These are phyloP conservation scores for Escovopsis sp. DNA, from an alignment of 2,329 filamentous ascomycete species.

Conservation along the genomic window DNA sequence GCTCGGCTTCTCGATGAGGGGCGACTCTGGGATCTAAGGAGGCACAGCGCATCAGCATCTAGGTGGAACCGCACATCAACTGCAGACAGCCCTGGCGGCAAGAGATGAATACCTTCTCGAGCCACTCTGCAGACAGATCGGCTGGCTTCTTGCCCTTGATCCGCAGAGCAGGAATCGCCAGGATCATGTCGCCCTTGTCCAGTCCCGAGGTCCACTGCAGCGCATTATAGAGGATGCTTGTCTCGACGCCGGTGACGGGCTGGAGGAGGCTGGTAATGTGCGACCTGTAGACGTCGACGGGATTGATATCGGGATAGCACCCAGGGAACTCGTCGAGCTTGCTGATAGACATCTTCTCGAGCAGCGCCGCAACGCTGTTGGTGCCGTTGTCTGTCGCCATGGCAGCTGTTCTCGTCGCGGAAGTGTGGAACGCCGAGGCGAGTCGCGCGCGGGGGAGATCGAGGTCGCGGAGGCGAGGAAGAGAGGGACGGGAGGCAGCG, in stretches of 20 bases:
- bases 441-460: not conserved
- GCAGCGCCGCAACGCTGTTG: not conserved
- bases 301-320: slow-evolving; percentile 49
- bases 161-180: slow-evolving; percentile 66
- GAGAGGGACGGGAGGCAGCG: not conserved
- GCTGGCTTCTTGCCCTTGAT: slow-evolving; percentile 55
- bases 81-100: not conserved
- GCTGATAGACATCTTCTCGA: slow-evolving; percentile 1
- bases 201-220: slow-evolving; percentile 65
- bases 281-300: slow-evolving; percentile 63
- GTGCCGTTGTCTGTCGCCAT: not conserved
- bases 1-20: slow-evolving; percentile 1
- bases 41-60: not conserved
- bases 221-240: slow-evolving; percentile 55
- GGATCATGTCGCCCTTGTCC: slow-evolving; percentile 68
- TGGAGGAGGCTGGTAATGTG: slow-evolving; percentile 57
- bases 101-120: slow-evolving; percentile 32
- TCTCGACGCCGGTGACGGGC: slow-evolving; percentile 54
- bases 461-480: not conserved
- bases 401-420: not conserved
- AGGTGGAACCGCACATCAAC: not conserved
- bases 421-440: not conserved
- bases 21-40: not conserved
- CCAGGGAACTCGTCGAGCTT: slow-evolving; percentile 33
- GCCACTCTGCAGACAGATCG: slow-evolving; percentile 46